Percentiles rank a stretch among this genome's conserved stretches.
Conservation (phyloP, 345 rosid species). For the Citrus australasica region DNA sequence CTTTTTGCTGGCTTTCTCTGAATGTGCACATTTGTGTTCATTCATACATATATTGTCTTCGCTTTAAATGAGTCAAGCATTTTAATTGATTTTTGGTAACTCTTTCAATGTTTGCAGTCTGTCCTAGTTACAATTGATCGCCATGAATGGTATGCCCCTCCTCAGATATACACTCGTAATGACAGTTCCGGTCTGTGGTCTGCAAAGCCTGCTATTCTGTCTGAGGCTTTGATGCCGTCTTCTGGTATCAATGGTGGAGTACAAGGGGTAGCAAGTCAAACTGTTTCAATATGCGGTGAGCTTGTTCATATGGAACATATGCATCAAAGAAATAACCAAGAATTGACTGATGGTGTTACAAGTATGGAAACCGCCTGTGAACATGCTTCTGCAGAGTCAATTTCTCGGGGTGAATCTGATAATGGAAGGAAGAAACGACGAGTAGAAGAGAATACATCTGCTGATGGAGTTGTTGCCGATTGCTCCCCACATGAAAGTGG, state of each 20-base stretch:
- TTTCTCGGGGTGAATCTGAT: slow-evolving; percentile 47
- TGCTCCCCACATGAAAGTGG: slow-evolving; percentile 41
- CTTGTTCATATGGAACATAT: slow-evolving; percentile 36
- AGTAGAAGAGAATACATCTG: slow-evolving; percentile 46
- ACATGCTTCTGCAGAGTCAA: slow-evolving; percentile 36
- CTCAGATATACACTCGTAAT: slow-evolving; percentile 85
- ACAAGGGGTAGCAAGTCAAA: slow-evolving; percentile 23
- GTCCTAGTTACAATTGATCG: slow-evolving; percentile 82
- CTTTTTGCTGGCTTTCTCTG: neutral
- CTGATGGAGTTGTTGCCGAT: slow-evolving; percentile 41
- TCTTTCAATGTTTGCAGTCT: slow-evolving; percentile 52
- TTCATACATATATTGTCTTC: too few relatives aligned
- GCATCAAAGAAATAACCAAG: slow-evolving; percentile 44
- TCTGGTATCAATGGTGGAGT: slow-evolving; percentile 35
- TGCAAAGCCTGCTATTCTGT: slow-evolving; percentile 55
- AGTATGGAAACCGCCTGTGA: slow-evolving; percentile 53
- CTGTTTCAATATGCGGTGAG: slow-evolving; percentile 32
- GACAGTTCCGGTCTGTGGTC: slow-evolving; percentile 89
- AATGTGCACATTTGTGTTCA: neutral
- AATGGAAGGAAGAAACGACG: slow-evolving; percentile 61
- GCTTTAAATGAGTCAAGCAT: neutral
- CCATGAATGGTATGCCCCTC: slow-evolving; percentile 96
- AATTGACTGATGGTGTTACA: slow-evolving; percentile 45
- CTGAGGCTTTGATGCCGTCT: slow-evolving; percentile 24
- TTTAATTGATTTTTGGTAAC: neutral